Evolutionary conservation across 2,329 filamentous ascomycete species (phyloP), one percentile per base, ranked within the genome.

Genomic region (Lecanicillium sp.): DNA sequence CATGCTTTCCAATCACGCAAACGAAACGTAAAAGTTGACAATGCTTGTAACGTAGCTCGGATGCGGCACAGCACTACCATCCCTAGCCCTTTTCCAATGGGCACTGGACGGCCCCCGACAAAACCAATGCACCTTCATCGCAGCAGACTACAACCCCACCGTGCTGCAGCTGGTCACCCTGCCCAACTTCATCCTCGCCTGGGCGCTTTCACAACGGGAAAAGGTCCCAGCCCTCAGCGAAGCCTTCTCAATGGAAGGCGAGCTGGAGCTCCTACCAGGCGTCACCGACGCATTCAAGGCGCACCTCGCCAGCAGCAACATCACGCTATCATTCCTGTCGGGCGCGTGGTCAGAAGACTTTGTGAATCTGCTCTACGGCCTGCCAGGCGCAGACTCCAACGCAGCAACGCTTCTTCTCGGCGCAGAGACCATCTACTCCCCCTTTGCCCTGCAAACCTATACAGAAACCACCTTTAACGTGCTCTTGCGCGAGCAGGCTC

Each of bases 381-480:
- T 51, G 29, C 42, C 48, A 5, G 34, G 41, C 2, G 40, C 43
- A 8, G 29, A 41, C 15, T 27, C 28, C 10, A 11, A 47, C 2
- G 15, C 49, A 5, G 36, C 40, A 30, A 72, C 69, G 12, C 59
- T 84, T 3, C 63, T 89, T 5, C 62, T 92, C 2, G 86, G 81
- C 1, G 83, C 84, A 1, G 86, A 92, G 60, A 92, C 86, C 0
- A 90, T 92, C 32, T 92, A 92, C 60, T 87, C 81, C 3, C 84
- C 84, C 0, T 78, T 79, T 41, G 81, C 83, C 0, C 70, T 88
- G 17, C 64, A 66, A 27, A 71, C 77, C 0, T 92, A 90, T 53
- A 76, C 80, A 1, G 74, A 82, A 29, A 79, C 79, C 4, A 64
- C 88, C 11, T 69, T 82, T 30, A 62, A 62, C 4, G 62, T 86